These are phyloP conservation scores for Exophiala phaeomuriformis DNA, from an alignment of 2,329 filamentous ascomycete species.

Conservation along the genomic window DNA sequence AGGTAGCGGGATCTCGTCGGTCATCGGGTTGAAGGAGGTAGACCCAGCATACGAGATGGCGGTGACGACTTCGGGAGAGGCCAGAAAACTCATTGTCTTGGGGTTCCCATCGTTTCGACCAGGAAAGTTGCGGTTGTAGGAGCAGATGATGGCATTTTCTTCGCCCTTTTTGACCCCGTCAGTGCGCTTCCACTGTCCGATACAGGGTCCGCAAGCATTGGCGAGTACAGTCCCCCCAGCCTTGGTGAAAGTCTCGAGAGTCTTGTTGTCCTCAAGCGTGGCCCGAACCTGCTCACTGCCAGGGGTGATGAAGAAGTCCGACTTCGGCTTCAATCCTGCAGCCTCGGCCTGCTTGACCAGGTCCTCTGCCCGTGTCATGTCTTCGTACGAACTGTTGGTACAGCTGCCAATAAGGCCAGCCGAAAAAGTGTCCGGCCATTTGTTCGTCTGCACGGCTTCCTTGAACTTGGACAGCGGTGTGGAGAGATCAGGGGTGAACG, in stretches of 20 bases:
- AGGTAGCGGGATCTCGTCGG: slow-evolving; percentile 72
- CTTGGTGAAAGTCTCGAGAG: slow-evolving; percentile 73
- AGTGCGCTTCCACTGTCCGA: slow-evolving; percentile 85
- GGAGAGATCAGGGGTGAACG: slow-evolving; percentile 90
- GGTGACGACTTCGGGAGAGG: slow-evolving; percentile 92
- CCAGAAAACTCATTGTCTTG: slow-evolving; percentile 96
- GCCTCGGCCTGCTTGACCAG: slow-evolving; percentile 83
- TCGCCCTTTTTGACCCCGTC: slow-evolving; percentile 80
- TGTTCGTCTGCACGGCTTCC: slow-evolving; percentile 69
- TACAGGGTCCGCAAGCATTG: slow-evolving; percentile 86
- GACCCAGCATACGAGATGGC: slow-evolving; percentile 88
- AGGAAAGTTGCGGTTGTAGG: slow-evolving; percentile 97
- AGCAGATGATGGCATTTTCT: slow-evolving; percentile 87
- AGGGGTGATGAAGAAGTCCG: slow-evolving; percentile 92
- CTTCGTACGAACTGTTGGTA: slow-evolving; percentile 97
- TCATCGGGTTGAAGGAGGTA: slow-evolving; percentile 94
- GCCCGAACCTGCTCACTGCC: slow-evolving; percentile 95
- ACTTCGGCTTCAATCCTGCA: slow-evolving; percentile 82
- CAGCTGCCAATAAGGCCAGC: slow-evolving; percentile 95
- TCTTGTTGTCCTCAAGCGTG: slow-evolving; percentile 82
- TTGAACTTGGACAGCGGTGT: slow-evolving; percentile 89
- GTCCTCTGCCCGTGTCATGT: slow-evolving; percentile 93
- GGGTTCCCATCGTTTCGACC: slow-evolving; percentile 95
- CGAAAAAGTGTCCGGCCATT: slow-evolving; percentile 86
- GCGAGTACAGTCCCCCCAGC: slow-evolving; percentile 86